phyloP scores from a whole-genome alignment of 2,329 filamentous ascomycete species.

The Rhinocladiella mackenziei region DNA sequence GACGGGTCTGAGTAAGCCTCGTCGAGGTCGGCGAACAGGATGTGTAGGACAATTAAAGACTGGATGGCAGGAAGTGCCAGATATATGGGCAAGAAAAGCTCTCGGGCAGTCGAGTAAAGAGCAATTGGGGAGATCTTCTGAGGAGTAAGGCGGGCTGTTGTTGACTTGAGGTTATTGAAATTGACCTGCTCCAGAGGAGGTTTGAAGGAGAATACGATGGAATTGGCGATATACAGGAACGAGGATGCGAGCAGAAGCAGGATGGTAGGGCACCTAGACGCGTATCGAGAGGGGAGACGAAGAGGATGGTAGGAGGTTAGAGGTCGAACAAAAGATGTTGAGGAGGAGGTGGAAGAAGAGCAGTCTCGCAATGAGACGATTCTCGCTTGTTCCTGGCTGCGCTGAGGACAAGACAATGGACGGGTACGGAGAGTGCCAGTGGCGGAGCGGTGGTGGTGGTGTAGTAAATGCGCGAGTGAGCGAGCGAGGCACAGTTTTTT shows the following conservation, averaged over 20 bases:
- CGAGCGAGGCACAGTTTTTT: too few relatives aligned
- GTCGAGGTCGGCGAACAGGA: slow-evolving; percentile 11
- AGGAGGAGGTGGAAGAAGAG: slow-evolving; percentile 22
- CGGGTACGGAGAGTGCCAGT: not conserved
- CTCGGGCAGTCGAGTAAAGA: not conserved
- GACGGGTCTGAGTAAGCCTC: slow-evolving; percentile 19
- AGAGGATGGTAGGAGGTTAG: slow-evolving; percentile 14
- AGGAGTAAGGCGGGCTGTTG: too few relatives aligned
- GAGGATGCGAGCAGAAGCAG: slow-evolving; percentile 23
- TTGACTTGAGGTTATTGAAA: slow-evolving; percentile 6
- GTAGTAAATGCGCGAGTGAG: too few relatives aligned
- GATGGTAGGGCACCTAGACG: slow-evolving; percentile 21
- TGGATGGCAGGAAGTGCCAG: slow-evolving; percentile 1
- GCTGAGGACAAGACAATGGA: slow-evolving; percentile 3
- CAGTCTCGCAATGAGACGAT: slow-evolving; percentile 18
- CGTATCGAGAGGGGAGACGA: slow-evolving; percentile 18
- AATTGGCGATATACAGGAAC: slow-evolving; percentile 24
- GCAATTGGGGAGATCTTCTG: too few relatives aligned
- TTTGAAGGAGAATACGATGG: slow-evolving; percentile 16
- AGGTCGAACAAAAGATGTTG: slow-evolving; percentile 7
- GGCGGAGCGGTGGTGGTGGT: not conserved
- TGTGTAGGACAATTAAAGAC: not conserved
- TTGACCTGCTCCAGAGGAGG: slow-evolving; percentile 6
- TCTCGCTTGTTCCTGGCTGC: slow-evolving; percentile 24
- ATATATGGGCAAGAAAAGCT: slow-evolving; percentile 1